Conservation (phyloP, 768 basidiomycete genomes). For the Boletales sp. region DNA sequence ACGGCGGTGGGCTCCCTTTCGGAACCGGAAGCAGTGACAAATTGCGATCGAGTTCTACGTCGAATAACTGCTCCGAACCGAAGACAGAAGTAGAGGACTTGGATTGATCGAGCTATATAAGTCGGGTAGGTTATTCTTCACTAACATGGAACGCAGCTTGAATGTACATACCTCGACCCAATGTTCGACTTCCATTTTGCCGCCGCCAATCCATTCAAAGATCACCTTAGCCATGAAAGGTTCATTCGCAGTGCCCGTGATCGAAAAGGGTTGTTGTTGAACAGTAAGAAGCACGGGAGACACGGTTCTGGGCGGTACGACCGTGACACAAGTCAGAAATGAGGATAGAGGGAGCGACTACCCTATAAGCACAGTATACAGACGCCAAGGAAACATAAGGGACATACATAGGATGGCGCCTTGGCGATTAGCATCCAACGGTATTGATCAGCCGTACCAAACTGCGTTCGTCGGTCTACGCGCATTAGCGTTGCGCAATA, state of each 20-base stretch:
- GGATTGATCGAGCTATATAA: conserved; percentile 41
- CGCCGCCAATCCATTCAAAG: conserved; percentile 39
- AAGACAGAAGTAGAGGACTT: conserved; percentile 33
- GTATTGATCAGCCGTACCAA: conserved; percentile 34
- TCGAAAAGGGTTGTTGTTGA: conserved; percentile 37
- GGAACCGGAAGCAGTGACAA: conserved; percentile 35
- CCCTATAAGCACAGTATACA: background rate
- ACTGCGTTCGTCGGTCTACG: conserved; percentile 32
- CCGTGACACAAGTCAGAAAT: conserved; percentile 35
- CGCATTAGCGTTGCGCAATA: conserved; percentile 4
- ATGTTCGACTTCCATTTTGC: conserved; percentile 47
- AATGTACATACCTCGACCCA: conserved; percentile 45
- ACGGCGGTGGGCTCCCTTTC: conserved; percentile 15
- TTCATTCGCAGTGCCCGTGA: conserved; percentile 38
- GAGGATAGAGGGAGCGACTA: conserved; percentile 29
- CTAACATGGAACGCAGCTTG: background rate
- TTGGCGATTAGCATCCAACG: conserved; percentile 45
- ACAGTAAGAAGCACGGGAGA: conserved; percentile 29
- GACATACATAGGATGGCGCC: conserved; percentile 47
- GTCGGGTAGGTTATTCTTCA: background rate
- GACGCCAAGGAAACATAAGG: background rate
- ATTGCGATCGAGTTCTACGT: conserved; percentile 45
- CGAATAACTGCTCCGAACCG: conserved; percentile 50
- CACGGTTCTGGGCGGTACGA: conserved; percentile 36
- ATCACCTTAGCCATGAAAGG: conserved; percentile 44